Percentiles rank a stretch among this genome's conserved stretches.
phyloP scores from a whole-genome alignment of 176 grass and related monocot species.

The Phragmites australis region DNA sequence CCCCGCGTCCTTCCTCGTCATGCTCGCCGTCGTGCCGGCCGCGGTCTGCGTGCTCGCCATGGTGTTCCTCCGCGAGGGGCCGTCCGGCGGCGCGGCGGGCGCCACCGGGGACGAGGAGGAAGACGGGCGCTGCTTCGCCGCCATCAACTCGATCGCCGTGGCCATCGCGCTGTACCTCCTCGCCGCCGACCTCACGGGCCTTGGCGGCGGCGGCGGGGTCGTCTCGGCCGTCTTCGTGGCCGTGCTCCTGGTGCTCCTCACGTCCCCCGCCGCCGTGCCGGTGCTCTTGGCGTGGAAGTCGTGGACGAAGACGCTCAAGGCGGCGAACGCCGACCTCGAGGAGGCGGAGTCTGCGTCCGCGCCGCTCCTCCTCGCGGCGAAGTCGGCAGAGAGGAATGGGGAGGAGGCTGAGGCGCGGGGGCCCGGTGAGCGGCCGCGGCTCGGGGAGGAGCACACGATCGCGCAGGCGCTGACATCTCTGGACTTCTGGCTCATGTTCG shows the following conservation, averaged over 20 bases:
- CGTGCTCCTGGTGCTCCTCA: constrained; percentile 64
- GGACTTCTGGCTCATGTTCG: constrained; percentile 91
- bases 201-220: constrained; percentile 35
- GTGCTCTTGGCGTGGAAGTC: constrained; percentile 51
- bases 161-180: constrained; percentile 89
- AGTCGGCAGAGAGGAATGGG: neutral
- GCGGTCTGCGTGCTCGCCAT: constrained; percentile 71
- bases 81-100: neutral
- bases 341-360: neutral
- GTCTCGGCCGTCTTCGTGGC: constrained; percentile 66
- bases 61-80: constrained; percentile 83
- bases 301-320: constrained; percentile 25
- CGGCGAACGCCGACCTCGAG: constrained; percentile 52
- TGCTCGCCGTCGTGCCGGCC: constrained; percentile 79
- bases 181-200: constrained; percentile 64
- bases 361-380: constrained; percentile 21
- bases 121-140: constrained; percentile 57
- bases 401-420: neutral
- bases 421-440: constrained; percentile 41
- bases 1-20: constrained; percentile 78
- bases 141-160: constrained; percentile 81
- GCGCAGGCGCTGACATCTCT: constrained; percentile 55
- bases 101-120: constrained; percentile 28
- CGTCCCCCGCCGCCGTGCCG: constrained; percentile 70
- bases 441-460: constrained; percentile 95